Evolutionary conservation across 345 rosid genomes (phyloP), one percentile per base, ranked within the genome.

Genomic region (Carallia brachiata): DNA sequence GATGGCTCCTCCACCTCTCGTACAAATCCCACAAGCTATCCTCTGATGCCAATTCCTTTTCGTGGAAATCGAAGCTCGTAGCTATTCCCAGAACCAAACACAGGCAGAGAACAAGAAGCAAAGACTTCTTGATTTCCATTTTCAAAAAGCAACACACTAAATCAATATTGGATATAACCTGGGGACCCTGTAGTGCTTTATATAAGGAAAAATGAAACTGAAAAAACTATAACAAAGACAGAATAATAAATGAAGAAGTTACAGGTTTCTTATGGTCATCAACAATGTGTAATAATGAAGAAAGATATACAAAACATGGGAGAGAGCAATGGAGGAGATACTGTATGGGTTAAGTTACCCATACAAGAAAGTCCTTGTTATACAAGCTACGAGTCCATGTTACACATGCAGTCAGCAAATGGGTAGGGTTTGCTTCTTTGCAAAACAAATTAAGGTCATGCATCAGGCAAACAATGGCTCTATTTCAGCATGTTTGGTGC

Each of bases 1-100:
- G 95, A 70, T 93, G 93, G 74, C 89, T 87, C 78, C 92, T 86
- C 97, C 97, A 89, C 63, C 90, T 77, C 84, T 91, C 96, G 27
- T 91, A 93, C 59, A 93, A 63, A 30, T 85, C 89, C 96, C 93
- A 84, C 68, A 91, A 68, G 36, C 82, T 82, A 23, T 93, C 87
- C 53, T 93, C 96, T 0, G 91, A 79, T 12, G 63, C 88, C 70
- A 94, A 63, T 10, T 94, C 96, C 68, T 77, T 83, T 52, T 87
- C 88, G 30, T 84, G 85, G 83, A 83, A 86, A 61, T 94, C 96
- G 44, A 94, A 81, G 76, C 96, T 55, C 65, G 82, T 66, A 2
- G 83, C 73, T 0, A 74, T 63, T 47, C 80, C 83, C 17, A 84
- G 70, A 66, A 88, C 71, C 71, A 88, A 52, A 73, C 79, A 78